Base-by-base conservation (phyloP, 108 stramenopile genomes). In the Conticribra weissflogii region DNA sequence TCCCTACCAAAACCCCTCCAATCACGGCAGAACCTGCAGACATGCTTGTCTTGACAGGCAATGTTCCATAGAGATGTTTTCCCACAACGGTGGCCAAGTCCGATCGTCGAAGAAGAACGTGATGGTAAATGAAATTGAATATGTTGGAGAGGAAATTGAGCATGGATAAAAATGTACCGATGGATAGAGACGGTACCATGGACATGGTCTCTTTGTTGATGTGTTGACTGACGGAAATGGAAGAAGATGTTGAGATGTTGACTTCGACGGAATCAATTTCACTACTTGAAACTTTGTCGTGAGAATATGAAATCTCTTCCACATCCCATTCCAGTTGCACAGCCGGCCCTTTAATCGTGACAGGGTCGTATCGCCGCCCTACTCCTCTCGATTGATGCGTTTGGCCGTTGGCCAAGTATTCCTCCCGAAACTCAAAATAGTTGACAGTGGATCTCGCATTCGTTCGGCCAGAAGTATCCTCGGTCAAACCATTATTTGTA, bases 51-150 rank as follows among this genome's bases (percentile, higher is more conserved):
- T 76, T 64, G 2, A 83, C 31, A 9, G 87, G 88, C 19, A 63
- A 53, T 25, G 65, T 71, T 18, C 88, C 87, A 33, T 89, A 89
- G 12, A 88, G 55, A 32, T 62, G 51, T 12, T 69, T 79, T 8
- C 89, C 92, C 9, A 88, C 75, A 23, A 82, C 30, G 5, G 61
- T 36, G 22, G 85, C 85, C 8, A 90, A 63, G 12, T 59, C 68
- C 4, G 67, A n/a, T 9, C 86, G 67, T 9, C 62, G 28, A 17
- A 87, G 47, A 1, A 93, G 66, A 2, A 85, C 75, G 28, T 83
- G 71, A 12, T 75, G 49, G 29, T 82, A 75, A 17, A 88, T 66
- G 66, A 90, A 93, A 21, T 45, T 57, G 9, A 90, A 66, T 15
- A 86, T 63, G 18, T 51, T 46, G 14, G 66, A 55, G 12, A 88